phyloP scores from a whole-genome alignment of 257 asterid genomes.

The Jasminum sambac region DNA sequence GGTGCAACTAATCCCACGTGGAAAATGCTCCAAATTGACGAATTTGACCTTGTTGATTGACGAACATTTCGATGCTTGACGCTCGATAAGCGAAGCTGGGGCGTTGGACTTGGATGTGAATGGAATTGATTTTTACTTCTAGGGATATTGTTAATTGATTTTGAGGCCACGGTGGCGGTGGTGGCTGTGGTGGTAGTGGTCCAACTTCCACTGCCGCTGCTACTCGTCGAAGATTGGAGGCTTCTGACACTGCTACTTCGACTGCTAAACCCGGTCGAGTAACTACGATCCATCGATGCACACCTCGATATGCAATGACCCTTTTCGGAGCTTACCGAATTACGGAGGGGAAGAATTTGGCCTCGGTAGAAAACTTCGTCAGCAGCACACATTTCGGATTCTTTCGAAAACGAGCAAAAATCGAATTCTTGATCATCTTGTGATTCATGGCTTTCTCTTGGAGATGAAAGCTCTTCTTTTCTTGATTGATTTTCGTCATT shows the following conservation, averaged over 20 bases:
- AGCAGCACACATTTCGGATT: conserved; percentile 76
- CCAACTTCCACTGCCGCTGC: conserved; percentile 7
- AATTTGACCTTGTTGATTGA: conserved; percentile 11
- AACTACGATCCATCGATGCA: conserved; percentile 55
- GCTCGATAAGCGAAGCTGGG: conserved; percentile 45
- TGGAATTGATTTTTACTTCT: conserved; percentile 53
- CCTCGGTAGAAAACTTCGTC: conserved; percentile 82
- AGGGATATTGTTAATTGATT: conserved; percentile 20
- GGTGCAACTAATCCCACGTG: conserved; percentile 69
- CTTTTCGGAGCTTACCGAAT: conserved; percentile 51
- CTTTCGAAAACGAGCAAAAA: conserved; percentile 47
- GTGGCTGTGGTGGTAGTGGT: too few relatives aligned
- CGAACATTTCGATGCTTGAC: conserved; percentile 17
- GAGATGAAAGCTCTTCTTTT: conserved; percentile 21
- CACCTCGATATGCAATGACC: conserved; percentile 43
- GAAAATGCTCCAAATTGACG: conserved; percentile 55
- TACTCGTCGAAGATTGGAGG: conserved; percentile 61
- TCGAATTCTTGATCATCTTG: conserved; percentile 57
- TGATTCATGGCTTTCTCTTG: background rate
- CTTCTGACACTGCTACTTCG: conserved; percentile 64
- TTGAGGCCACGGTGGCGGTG: too few relatives aligned
- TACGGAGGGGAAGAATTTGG: conserved; percentile 69
- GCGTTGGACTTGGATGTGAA: conserved; percentile 91
- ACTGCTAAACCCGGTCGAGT: conserved; percentile 53
- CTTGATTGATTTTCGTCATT: conserved; percentile 26